Evolutionary conservation across 2,329 filamentous ascomycete genomes (phyloP), one percentile per base, ranked within the genome.

Genomic region (Cyanodermella asteris): DNA sequence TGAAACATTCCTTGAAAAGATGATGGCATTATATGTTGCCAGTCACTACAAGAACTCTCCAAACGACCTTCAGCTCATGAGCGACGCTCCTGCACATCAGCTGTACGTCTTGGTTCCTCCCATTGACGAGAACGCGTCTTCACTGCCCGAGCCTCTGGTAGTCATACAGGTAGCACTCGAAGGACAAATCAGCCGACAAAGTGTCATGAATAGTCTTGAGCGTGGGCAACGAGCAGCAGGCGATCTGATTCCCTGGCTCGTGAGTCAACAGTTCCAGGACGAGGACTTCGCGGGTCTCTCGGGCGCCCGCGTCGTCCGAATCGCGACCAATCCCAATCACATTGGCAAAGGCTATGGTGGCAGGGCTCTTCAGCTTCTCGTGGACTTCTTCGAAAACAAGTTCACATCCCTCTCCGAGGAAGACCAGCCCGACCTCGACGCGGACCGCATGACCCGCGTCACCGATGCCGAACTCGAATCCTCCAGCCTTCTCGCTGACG

Each of bases 31-130:
- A 3, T 97, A 94, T 39, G 90, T 97, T 15, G 81, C 87, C 15
- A 91, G 80, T 38, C 81, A 91, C 49, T 93, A 97, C 59, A 94
- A 94, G 51, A 97, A 97, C 51, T 80, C 82, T 0, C 87, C 87
- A 1, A 91, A 97, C 40, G 87, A 97, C 41, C 61, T 97, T n/a
- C 87, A 94, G 46, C 64, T 97, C 29, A 91, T 97, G 80, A 91
- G 80, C 32, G 87, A 97, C 49, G 87, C 87, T 1, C 87, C 87
- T 2, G 84, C 87, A 1, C 87, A 97, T 49, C 82, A 94, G 45
- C 64, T 97, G 5, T 97, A 87, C 40, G 87, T 94, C 7, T 66
- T 97, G 13, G 80, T 91, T 3, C 75, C 82, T 3, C 84, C 87
- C 0, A 69, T 84, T 10, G 61, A 74, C 3, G 76, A 84, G 35